phyloP scores from a whole-genome alignment of 2,329 filamentous ascomycete genomes.

The Fusarium clavum region DNA sequence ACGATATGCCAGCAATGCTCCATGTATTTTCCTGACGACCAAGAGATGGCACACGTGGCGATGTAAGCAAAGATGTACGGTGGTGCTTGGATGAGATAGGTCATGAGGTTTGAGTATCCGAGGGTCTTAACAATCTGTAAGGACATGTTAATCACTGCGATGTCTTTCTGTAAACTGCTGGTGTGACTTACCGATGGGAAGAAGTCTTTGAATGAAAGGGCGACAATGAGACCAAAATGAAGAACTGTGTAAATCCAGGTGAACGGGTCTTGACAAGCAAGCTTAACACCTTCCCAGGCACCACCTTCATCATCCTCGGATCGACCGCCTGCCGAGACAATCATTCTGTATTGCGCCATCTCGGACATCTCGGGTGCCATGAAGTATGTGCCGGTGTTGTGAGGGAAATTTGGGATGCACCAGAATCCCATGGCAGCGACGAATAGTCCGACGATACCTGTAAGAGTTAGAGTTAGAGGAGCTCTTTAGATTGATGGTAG shows the following conservation, averaged over 20 bases:
- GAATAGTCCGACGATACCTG: neutral
- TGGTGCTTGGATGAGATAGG: neutral
- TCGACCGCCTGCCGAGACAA: neutral
- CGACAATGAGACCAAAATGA: constrained; percentile 3
- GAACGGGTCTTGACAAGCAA: neutral
- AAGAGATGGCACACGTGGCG: neutral
- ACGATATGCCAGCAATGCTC: constrained; percentile 1
- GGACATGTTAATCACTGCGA: neutral
- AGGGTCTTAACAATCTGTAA: neutral
- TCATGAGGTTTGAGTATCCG: neutral
- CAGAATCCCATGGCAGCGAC: neutral
- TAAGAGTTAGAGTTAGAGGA: neutral
- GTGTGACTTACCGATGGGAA: neutral
- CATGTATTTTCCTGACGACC: neutral
- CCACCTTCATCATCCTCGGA: constrained; percentile 4
- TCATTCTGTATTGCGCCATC: neutral
- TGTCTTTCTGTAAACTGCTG: too few species aligned
- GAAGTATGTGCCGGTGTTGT: constrained; percentile 1
- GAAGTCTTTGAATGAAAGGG: constrained; percentile 3
- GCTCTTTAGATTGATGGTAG: too few species aligned
- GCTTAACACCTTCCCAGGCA: constrained; percentile 8
- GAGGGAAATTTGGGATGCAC: neutral
- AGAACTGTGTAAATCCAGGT: neutral
- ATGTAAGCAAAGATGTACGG: neutral
- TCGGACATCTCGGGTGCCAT: neutral